These are phyloP conservation scores for Talaromyces pinophilus DNA, from an alignment of 2,329 filamentous ascomycete species.

Conservation along the genomic window DNA sequence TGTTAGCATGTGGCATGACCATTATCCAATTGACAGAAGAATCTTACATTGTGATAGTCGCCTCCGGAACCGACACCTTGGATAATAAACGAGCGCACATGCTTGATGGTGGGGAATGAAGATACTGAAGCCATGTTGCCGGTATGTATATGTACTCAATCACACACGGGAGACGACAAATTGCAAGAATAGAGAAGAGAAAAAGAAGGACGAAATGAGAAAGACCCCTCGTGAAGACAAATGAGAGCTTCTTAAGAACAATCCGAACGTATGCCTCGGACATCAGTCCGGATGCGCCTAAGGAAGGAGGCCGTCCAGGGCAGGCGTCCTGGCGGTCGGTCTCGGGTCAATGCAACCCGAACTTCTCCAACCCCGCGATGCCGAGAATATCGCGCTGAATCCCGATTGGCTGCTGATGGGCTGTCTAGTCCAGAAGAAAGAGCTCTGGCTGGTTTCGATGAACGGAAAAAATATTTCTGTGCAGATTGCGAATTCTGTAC, in stretches of 20 bases:
- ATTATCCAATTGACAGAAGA: conserved; percentile 27
- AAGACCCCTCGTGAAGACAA: background rate
- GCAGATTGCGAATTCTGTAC: background rate
- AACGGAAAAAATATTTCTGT: conserved; percentile 9
- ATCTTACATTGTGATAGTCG: conserved; percentile 83
- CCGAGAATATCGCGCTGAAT: background rate
- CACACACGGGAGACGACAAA: background rate
- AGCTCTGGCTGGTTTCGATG: background rate
- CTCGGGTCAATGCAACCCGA: conserved; percentile 20
- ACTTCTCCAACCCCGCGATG: conserved; percentile 16
- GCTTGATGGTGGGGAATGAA: conserved; percentile 48
- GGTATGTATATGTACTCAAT: background rate
- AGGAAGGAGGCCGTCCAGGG: background rate
- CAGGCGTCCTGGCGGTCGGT: background rate
- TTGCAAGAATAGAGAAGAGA: background rate
- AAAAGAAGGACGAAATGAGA: background rate
- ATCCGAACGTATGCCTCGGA: background rate
- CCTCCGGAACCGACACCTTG: conserved; percentile 51
- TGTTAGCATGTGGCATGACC: conserved; percentile 4
- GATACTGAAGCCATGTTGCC: conserved; percentile 34
- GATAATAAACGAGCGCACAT: conserved; percentile 49
- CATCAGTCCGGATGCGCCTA: background rate
- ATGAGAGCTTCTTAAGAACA: background rate
- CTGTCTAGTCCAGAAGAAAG: background rate
- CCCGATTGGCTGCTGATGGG: background rate